Evolutionary conservation across 2,329 filamentous ascomycete species (phyloP).

Genomic region (Phyllosticta capitalensis): DNA sequence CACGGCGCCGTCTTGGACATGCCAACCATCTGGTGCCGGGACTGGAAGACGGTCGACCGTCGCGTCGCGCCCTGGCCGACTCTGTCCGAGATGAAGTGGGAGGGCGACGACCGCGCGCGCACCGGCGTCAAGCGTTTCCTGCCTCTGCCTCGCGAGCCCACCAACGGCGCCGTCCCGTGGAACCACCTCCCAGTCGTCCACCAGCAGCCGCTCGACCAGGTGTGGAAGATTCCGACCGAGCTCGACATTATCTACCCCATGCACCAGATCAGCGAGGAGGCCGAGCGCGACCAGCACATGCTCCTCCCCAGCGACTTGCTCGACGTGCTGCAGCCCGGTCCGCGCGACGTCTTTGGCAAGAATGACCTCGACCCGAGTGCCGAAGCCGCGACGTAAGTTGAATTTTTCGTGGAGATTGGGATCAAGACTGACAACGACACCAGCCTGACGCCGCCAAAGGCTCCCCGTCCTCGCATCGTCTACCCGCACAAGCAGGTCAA

Average conservation of each 20-base stretch:
- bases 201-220: conserved; percentile 31
- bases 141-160: conserved; percentile 33
- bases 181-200: conserved; percentile 29
- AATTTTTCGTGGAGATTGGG: neutral
- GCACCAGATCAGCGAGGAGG: conserved; percentile 18
- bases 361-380: neutral
- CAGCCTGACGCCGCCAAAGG: neutral
- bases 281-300: conserved; percentile 7
- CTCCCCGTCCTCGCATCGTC: neutral
- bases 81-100: conserved; percentile 35
- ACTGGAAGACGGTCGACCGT: conserved; percentile 19
- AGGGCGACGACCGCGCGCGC: conserved; percentile 38
- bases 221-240: conserved; percentile 26
- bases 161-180: conserved; percentile 33
- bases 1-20: conserved; percentile 25
- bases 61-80: conserved; percentile 33
- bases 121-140: conserved; percentile 34
- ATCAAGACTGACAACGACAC: neutral
- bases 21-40: conserved; percentile 31
- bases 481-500: neutral
- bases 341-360: conserved; percentile 2
- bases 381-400: neutral
- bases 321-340: conserved; percentile 10
- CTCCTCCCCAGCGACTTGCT: conserved; percentile 12
- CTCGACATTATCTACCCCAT: conserved; percentile 30